Conservation (phyloP, 768 basidiomycete species). For the Lentinula sp. region DNA sequence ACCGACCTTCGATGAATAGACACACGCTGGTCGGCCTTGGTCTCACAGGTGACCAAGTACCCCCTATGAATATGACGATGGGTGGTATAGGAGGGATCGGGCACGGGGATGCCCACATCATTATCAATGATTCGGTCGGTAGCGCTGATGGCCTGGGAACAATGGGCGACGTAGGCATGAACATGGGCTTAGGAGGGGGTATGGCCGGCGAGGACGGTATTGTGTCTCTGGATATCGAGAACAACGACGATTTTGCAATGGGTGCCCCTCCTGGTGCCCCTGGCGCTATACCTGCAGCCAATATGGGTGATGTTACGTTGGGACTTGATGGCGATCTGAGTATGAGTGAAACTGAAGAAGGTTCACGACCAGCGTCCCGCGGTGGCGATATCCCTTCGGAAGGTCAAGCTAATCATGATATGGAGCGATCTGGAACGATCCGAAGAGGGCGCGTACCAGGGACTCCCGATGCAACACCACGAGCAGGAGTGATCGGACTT, state of each 20-base stretch:
- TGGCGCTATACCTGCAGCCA: constrained; percentile 48
- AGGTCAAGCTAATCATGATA: not conserved
- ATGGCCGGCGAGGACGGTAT: constrained; percentile 71
- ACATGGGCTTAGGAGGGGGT: constrained; percentile 21
- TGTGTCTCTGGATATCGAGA: constrained; percentile 68
- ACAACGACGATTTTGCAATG: constrained; percentile 87
- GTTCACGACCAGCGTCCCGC: constrained; percentile 2
- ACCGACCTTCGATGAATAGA: constrained; percentile 5
- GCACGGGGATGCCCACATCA: constrained; percentile 38
- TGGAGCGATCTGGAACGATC: constrained; percentile 10
- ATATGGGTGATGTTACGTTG: constrained; percentile 5
- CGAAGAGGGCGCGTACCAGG: constrained; percentile 22
- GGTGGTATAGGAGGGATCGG: constrained; percentile 2
- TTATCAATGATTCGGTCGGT: constrained; percentile 42
- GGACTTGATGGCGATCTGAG: constrained; percentile 14
- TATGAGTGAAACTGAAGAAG: constrained; percentile 5
- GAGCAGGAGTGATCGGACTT: constrained; percentile 53
- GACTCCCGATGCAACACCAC: constrained; percentile 53
- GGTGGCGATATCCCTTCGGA: not conserved
- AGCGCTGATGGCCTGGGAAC: constrained; percentile 23
- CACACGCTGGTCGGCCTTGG: constrained; percentile 1
- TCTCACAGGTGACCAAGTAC: not conserved
- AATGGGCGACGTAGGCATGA: constrained; percentile 5
- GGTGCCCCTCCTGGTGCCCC: constrained; percentile 88
- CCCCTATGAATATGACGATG: constrained; percentile 3